These are phyloP conservation scores for Neurospora sp. DNA, from an alignment of 495 filamentous ascomycete genomes.

Conservation along the genomic window DNA sequence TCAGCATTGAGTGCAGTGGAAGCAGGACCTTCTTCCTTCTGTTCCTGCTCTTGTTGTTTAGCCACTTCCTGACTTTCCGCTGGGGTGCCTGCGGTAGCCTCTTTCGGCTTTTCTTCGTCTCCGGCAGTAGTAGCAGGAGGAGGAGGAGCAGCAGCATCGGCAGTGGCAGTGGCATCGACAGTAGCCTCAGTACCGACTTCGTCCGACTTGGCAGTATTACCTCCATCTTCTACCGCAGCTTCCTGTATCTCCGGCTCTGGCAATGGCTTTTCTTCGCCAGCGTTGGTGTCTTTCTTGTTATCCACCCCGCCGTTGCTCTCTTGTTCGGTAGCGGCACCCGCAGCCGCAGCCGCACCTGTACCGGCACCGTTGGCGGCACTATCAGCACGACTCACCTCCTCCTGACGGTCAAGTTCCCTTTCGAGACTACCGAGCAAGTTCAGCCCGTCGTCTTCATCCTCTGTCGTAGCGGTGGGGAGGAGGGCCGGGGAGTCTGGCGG, in stretches of 20 bases:
- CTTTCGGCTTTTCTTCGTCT: not conserved
- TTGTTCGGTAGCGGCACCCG: not conserved
- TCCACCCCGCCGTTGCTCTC: not conserved
- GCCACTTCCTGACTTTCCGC: not conserved
- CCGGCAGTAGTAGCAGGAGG: not conserved
- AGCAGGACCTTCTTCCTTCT: not conserved
- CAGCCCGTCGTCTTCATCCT: slow-evolving; percentile 20
- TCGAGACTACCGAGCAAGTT: slow-evolving; percentile 23
- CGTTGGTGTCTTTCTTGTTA: not conserved
- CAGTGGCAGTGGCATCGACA: not conserved
- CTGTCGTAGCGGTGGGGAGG: slow-evolving; percentile 7
- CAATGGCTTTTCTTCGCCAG: not conserved
- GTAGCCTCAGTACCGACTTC: not conserved
- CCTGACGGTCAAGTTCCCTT: slow-evolving; percentile 21
- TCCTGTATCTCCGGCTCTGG: not conserved
- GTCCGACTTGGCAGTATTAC: not conserved
- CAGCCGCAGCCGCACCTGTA: not conserved
- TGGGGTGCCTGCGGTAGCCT: not conserved
- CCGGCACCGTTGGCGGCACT: not conserved
- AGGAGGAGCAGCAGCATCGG: not conserved
- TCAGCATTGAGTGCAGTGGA: not conserved
- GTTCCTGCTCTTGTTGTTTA: not conserved
- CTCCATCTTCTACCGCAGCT: not conserved
- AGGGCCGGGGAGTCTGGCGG: slow-evolving; percentile 14
- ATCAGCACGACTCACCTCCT: slow-evolving; percentile 8